phyloP scores from a whole-genome alignment of 768 basidiomycete genomes.

The Lactifluus subvellereus region DNA sequence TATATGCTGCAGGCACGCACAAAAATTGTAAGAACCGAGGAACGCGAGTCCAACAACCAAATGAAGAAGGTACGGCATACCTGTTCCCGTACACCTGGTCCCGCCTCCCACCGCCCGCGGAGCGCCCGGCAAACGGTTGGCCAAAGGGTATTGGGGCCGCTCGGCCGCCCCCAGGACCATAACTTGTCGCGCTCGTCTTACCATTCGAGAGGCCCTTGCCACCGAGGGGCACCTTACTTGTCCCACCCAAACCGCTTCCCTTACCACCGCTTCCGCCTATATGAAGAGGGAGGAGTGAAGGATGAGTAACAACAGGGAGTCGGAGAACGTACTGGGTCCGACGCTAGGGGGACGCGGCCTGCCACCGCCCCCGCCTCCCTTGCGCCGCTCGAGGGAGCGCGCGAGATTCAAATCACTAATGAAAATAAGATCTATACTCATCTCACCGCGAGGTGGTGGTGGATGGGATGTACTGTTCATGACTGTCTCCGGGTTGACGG shows the following conservation, averaged over 20 bases:
- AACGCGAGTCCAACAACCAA: background rate
- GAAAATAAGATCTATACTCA: background rate
- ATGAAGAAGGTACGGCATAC: conserved; percentile 10
- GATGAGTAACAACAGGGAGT: background rate
- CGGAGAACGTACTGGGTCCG: background rate
- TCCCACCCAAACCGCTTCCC: background rate
- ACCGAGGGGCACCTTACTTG: background rate
- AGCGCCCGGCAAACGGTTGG: conserved; percentile 26
- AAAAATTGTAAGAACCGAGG: background rate
- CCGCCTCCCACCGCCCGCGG: conserved; percentile 27
- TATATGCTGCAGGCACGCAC: conserved; percentile 21
- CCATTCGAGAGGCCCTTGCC: background rate
- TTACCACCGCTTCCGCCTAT: conserved; percentile 10
- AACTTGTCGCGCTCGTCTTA: conserved; percentile 24
- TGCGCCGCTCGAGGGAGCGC: conserved; percentile 8
- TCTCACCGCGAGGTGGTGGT: background rate
- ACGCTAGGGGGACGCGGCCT: background rate
- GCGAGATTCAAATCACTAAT: background rate
- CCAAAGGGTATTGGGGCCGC: conserved; percentile 23
- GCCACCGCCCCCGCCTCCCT: conserved; percentile 14
- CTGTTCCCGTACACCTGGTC: conserved; percentile 24
- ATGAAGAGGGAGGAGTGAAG: background rate
- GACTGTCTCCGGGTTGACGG: no score
- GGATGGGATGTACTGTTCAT: background rate
- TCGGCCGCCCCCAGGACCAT: conserved; percentile 25